phyloP scores from a whole-genome alignment of 2,329 filamentous ascomycete genomes.

The Iodosphaeria phyllophila region DNA sequence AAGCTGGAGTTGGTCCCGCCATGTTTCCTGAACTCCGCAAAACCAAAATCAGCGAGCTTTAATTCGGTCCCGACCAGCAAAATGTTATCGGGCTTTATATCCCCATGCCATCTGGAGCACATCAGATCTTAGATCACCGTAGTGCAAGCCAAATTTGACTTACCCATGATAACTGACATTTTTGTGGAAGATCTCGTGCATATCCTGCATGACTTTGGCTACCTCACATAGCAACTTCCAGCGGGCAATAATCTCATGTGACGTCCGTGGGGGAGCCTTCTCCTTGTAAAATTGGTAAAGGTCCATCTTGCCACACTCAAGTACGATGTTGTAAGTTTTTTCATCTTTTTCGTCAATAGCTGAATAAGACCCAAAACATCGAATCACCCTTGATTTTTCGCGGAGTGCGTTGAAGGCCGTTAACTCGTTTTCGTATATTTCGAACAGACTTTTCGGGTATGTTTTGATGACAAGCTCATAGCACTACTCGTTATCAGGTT shows the following conservation, averaged over 20 bases:
- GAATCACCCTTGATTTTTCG: conserved; percentile 10
- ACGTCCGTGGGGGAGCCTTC: conserved; percentile 9
- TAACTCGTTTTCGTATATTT: conserved; percentile 11
- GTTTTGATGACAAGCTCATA: conserved; percentile 3
- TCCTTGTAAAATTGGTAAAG: conserved; percentile 11
- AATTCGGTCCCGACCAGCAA: conserved; percentile 12
- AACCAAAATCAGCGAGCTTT: conserved; percentile 19
- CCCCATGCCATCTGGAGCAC: conserved; percentile 16
- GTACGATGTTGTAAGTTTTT: conserved; percentile 12
- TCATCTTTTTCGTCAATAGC: conserved; percentile 3
- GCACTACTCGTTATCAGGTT: not conserved
- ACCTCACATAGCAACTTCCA: conserved; percentile 15
- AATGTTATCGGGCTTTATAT: conserved; percentile 17
- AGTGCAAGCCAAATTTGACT: not conserved
- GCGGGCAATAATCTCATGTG: conserved; percentile 10
- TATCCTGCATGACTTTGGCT: conserved; percentile 6
- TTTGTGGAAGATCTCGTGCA: conserved; percentile 8
- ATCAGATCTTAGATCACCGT: not conserved
- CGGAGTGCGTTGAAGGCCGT: conserved; percentile 11
- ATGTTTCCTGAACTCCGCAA: conserved; percentile 7
- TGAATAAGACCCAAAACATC: conserved; percentile 12
- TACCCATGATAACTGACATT: conserved; percentile 3
- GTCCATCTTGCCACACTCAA: conserved; percentile 16
- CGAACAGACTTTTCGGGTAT: conserved; percentile 2
- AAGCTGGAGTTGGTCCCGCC: conserved; percentile 1